Conservation (phyloP, 441 rosid species). For the Pelargonium cotyledonis region DNA sequence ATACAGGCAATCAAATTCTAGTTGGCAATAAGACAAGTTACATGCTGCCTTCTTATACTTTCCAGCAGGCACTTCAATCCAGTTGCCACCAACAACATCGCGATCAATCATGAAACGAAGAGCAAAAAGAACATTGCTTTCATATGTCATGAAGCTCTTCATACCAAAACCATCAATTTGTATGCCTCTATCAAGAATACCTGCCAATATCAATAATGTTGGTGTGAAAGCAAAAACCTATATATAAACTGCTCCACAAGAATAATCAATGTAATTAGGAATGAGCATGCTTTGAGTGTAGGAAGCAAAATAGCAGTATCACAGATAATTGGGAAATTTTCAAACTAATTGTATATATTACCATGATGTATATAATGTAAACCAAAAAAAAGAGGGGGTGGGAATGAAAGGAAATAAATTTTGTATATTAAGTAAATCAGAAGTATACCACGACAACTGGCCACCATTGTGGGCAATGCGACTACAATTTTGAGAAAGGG, state of each 20-base stretch:
- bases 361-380: not conserved
- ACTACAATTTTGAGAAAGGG: slow-evolving; percentile 85
- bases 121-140: slow-evolving; percentile 90
- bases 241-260: slow-evolving; percentile 6
- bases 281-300: not conserved
- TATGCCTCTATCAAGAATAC: slow-evolving; percentile 92
- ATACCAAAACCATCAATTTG: slow-evolving; percentile 89
- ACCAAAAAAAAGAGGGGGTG: not conserved
- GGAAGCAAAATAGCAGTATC: not conserved
- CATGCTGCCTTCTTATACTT: slow-evolving; percentile 63
- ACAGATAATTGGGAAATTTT: not conserved
- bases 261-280: too few species aligned
- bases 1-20: slow-evolving; percentile 96
- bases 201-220: slow-evolving; percentile 32
- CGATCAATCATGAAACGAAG: slow-evolving; percentile 98
- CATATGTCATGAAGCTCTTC: slow-evolving; percentile 89
- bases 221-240: slow-evolving; percentile 1
- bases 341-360: not conserved
- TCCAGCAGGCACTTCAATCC: slow-evolving; percentile 90
- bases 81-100: slow-evolving; percentile 87
- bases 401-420: not conserved
- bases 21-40: slow-evolving; percentile 66
- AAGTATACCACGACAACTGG: slow-evolving; percentile 76
- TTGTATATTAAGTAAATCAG: slow-evolving; percentile 6
- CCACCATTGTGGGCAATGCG: slow-evolving; percentile 89